A percentile compares a stretch with the other conserved stretches of the same genome.
Conservation (phyloP, 2,329 filamentous ascomycete genomes). For the Bipolaris bicolor region DNA sequence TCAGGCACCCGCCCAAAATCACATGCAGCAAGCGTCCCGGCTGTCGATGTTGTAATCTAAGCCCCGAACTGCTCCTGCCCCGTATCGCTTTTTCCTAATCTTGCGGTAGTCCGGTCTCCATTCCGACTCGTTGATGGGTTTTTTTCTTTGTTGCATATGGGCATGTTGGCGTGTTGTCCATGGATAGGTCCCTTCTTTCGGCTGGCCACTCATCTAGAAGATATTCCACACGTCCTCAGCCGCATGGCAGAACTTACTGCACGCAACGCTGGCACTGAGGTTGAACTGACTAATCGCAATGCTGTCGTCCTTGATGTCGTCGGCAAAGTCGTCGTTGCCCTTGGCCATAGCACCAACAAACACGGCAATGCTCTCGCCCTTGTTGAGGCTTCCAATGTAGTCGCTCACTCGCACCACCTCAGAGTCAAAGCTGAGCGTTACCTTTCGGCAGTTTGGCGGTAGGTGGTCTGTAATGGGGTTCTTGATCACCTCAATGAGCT, state of each 20-base stretch:
- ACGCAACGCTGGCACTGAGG: constrained; percentile 94
- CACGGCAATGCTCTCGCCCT: constrained; percentile 93
- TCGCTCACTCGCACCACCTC: constrained; percentile 85
- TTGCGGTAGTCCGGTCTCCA: constrained; percentile 22
- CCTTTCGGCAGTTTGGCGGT: constrained; percentile 95
- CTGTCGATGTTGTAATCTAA: constrained; percentile 77
- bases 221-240: constrained; percentile 97
- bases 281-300: constrained; percentile 99
- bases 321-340: constrained; percentile 92
- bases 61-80: constrained; percentile 44
- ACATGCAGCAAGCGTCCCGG: constrained; percentile 52
- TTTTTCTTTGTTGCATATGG: constrained; percentile 23
- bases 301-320: constrained; percentile 92
- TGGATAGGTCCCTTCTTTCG: constrained; percentile 28
- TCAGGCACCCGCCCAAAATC: constrained; percentile 70
- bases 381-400: constrained; percentile 78
- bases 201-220: constrained; percentile 62
- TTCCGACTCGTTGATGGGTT: constrained; percentile 19
- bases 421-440: constrained; percentile 93
- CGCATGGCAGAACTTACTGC: constrained; percentile 99
- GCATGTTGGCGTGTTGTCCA: constrained; percentile 35
- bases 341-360: constrained; percentile 99
- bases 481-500: constrained; percentile 94
- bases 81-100: constrained; percentile 34
- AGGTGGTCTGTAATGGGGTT: constrained; percentile 98